phyloP scores from a whole-genome alignment of 2,329 filamentous ascomycete species.

The Phialophora tarda region DNA sequence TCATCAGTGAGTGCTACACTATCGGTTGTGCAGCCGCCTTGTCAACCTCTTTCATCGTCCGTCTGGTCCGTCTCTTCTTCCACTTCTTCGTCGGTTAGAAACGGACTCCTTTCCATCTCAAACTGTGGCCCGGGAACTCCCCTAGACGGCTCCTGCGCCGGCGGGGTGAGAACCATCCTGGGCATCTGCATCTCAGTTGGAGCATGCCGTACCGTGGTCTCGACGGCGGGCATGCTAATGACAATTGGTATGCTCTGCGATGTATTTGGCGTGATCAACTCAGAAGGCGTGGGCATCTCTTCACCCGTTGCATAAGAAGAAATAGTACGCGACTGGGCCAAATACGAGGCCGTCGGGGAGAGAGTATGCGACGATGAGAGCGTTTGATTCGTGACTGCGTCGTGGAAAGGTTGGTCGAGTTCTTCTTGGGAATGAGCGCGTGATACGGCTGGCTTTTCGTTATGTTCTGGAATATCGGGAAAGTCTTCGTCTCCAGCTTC shows the following conservation, averaged over 20 bases:
- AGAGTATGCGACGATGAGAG: conserved; percentile 13
- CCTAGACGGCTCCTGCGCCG: conserved; percentile 35
- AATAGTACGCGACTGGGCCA: conserved; percentile 8
- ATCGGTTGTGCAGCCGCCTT: neutral
- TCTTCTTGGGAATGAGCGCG: conserved; percentile 24
- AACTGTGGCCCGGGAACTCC: conserved; percentile 36
- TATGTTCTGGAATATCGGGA: neutral
- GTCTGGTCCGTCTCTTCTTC: conserved; percentile 20
- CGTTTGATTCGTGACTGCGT: conserved; percentile 22
- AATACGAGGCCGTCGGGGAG: conserved; percentile 9
- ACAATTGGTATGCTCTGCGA: neutral
- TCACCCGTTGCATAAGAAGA: conserved; percentile 10
- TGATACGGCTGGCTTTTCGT: conserved; percentile 2
- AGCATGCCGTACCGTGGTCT: neutral
- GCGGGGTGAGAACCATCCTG: conserved; percentile 35
- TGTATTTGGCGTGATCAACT: conserved; percentile 6
- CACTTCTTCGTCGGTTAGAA: conserved; percentile 38
- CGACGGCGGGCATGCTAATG: neutral
- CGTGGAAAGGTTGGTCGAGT: conserved; percentile 29
- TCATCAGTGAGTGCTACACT: neutral
- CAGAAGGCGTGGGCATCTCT: conserved; percentile 1
- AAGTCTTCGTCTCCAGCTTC: conserved; percentile 4
- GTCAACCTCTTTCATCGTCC: conserved; percentile 4
- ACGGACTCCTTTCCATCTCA: conserved; percentile 38
- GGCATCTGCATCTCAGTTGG: conserved; percentile 5